Evolutionary conservation across 1,139 yeast species (phyloP), one percentile per base, ranked within the genome.

Genomic region (Debaryomycetaceae sp.): DNA sequence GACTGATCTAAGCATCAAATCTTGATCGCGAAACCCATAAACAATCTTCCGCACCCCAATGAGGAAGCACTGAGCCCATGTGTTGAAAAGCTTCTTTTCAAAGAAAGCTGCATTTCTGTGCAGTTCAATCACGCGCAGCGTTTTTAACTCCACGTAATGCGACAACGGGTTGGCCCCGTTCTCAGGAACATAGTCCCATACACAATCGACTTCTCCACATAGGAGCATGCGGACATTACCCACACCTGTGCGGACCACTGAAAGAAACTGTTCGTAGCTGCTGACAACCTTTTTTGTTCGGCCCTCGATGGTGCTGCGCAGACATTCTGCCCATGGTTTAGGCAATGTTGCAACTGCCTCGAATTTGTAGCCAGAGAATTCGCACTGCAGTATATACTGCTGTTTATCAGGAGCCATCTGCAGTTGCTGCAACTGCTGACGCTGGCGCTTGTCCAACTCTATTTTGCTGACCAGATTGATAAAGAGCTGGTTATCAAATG

Each of bases 21-120:
- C 57, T 18, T 80, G 80, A 47, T 86, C 94, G 37, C 96, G 66
- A 53, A 81, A 90, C 0, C 96, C 99, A 47, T 83, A 82, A 1
- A 82, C 70, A 4, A 90, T 66, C 36, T 71, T 72, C 8, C 79
- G 76, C 13, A 87, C 68, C 4, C 98, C 98, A 30, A 85, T 64
- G 25, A 92, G 57, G 50, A 87, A 92, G 37, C 94, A 78, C 56
- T 87, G 97, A 3, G 95, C 86, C 99, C 99, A 92, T 1, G 92
- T 68, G 36, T 64, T 72, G 49, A 78, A 72, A 26, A 87, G 53
- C 49, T 77, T 86, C 50, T 53, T 69, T 47, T 87, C 95, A 45
- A 87, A 86, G 5, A 55, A 63, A 20, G 58, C 55, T 15, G 75
- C 70, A 23, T 73, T 74, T 11, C 61, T 60, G 7, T 70, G 72